These are phyloP conservation scores for Crithidia expoeki DNA, from an alignment of 208 protist genomes.

Conservation along the genomic window DNA sequence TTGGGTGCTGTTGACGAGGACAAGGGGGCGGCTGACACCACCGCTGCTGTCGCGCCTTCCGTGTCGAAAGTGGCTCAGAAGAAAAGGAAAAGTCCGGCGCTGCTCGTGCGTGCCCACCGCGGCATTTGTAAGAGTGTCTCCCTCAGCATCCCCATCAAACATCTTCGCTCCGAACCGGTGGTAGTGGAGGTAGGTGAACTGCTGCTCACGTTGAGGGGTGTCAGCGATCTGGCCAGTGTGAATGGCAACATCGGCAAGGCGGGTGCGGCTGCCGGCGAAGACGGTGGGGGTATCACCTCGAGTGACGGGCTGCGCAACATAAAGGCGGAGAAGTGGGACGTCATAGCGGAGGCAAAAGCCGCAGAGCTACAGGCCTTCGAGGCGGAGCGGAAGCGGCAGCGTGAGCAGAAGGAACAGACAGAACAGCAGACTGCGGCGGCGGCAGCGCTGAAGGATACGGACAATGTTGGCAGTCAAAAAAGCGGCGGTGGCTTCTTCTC, in stretches of 20 bases:
- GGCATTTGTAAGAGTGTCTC: constrained; percentile 84
- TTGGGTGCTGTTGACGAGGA: constrained; percentile 30
- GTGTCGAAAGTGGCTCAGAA: constrained; percentile 6
- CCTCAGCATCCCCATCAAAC: constrained; percentile 75
- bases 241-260: constrained; percentile 1
- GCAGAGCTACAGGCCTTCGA: constrained; percentile 74
- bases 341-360: constrained; percentile 53
- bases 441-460: constrained; percentile 12
- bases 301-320: constrained; percentile 12
- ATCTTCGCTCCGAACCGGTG: constrained; percentile 83
- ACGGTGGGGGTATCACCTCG: constrained; percentile 1
- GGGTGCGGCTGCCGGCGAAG: no score
- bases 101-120: constrained; percentile 55
- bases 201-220: constrained; percentile 62
- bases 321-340: constrained; percentile 61
- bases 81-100: constrained; percentile 17
- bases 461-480: neutral
- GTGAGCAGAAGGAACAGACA: constrained; percentile 37
- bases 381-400: constrained; percentile 57
- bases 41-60: constrained; percentile 9
- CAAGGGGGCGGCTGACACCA: constrained; percentile 10
- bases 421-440: constrained; percentile 17
- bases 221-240: constrained; percentile 12
- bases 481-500: constrained; percentile 63
- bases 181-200: constrained; percentile 82